Base-by-base conservation (phyloP, 768 basidiomycete genomes). In the Udeniomyces megalosporus region DNA sequence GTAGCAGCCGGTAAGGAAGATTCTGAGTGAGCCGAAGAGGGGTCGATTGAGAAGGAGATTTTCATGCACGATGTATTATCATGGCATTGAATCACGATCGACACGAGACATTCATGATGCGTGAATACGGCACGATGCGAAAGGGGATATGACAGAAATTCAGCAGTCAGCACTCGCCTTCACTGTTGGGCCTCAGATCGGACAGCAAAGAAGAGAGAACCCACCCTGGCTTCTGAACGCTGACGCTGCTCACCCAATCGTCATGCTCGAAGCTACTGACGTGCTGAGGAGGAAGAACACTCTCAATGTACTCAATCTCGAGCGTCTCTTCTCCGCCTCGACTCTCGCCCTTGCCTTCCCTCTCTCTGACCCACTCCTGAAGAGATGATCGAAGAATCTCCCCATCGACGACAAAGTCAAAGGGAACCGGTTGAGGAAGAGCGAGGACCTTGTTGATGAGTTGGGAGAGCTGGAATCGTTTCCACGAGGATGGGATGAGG, bases 401-500 rank as follows among this genome's bases (percentile, higher is more conserved):
- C n/a, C 89, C 88, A 49, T 80, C 78, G 46, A 95, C 77, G 49
- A 99, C 74, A 73, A 96, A 97, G 73, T 99, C 92, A 71, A 96
- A 96, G 0, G 91, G 92, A 2, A 93, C 77, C 0, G 86, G 82
- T 59, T 81, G 54, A 2, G 60, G 66, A 44, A 63, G 60, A 28
- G 80, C 79, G 29, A 97, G 77, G 0, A 92, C 88, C 70, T 95
- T 95, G 77, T 99, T 99, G 62, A 99, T 83, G 47, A 97, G 84
- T 65, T 96, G 90, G 1, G 92, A 96, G 34, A 99, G 84, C 69
- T 96, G 93, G 73, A 86, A 97, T n/a, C 93, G 83, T 61, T 80
- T 81, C 91, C 91, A 97, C 72, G 80, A 76, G 0, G 83, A 78
- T 1, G 95, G 93, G 17, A 97, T 84, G 82, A 95, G 83, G 71